Base-by-base conservation (phyloP, 192 early-diverging fungal genomes). In the Podila horticola region DNA sequence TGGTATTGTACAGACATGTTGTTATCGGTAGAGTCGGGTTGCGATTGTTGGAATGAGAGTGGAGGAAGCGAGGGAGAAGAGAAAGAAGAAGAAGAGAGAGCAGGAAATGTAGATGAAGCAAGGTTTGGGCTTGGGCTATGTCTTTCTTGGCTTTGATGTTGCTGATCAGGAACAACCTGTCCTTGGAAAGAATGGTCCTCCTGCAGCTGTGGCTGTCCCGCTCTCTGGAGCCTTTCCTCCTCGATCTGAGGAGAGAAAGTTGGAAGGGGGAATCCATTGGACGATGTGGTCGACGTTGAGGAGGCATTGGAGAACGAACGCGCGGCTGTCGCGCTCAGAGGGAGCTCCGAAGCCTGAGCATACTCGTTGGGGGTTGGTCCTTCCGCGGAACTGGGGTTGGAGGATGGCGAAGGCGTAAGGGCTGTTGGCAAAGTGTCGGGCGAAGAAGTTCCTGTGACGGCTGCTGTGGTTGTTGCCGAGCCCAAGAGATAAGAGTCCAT, bases 401-500 rank as follows among this genome's bases (percentile, higher is more conserved):
- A 45, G 1, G 15, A 45, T 17, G 41, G 15, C 15, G 41, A 45
- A 4, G 41, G 41, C 41, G 33, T 36, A 38, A 41, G 29, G 33
- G 62, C 62, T 22, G 62, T 24, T 63, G 26, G 20, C 4, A 38
- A 38, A 22, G 62, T 22, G 17, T 17, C 62, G 2, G 19, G 30
- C 19, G 38, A 22, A 64, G 30, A 19, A 57, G 10, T 22, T 13
- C 41, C 41, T 45, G 15, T 17, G 41, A 20, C 36, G 22, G 58
- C 11, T 22, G n/a, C 48, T 6, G 67, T 41, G 24, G 29, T 41
- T 19, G 68, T 31, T 7, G 49, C 28, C 33, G 62, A 6, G 30
- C 63, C 38, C 34, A 30, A 57, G 62, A 75, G 58, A 17, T 65
- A 38, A 15, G 57, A 59, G 26, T 57, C 68, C 28, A 76, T 51